Base-by-base conservation (phyloP, 1,284 basidiomycete genomes). In the Naganishia sp. region DNA sequence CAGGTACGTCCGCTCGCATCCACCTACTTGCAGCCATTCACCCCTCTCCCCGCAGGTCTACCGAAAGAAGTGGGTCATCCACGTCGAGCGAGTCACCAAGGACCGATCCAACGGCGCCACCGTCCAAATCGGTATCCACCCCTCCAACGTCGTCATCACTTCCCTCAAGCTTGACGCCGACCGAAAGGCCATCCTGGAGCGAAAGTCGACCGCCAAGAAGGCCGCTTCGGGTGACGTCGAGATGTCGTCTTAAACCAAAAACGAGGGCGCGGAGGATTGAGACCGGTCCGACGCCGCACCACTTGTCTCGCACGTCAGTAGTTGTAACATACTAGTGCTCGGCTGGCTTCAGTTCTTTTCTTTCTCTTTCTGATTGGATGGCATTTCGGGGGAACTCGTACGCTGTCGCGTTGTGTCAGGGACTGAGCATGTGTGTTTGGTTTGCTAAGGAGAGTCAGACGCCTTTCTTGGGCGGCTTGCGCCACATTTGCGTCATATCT, bases 1-100 rank as follows among this genome's bases (percentile, higher is more conserved):
- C 92, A 94, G 82, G 78, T 79, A 58, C 63, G 79, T 74, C 41
- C 25, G n/a, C 17, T 53, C 28, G 45, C n/a, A n/a, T 39, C 23
- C 32, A 0, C 7, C n/a, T 18, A 6, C 6, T 55, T 3, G 25
- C 18, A 9, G 15, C 2, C 10, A 31, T 21, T 47, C 23, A 50
- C 11, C 45, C 17, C 21, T 43, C 17, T 55, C 32, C 43, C 25
- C 43, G 32, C 88, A 94, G 82, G 94, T 98, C 71, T 97, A 97
- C 88, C 90, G 95, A 81, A 97, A 98, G 90, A 97, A 97, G 83
- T 98, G 92, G 91, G 92, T 98, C 67, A 90, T 99, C 82, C 90
- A 98, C 84, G 90, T 99, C 78, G 96, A 99, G 82, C 92, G 94
- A 80, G 94, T 99, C 70, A 89, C 90, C 79, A 88, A 94, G 72